Percentiles rank a stretch among this genome's conserved stretches.
phyloP scores from a whole-genome alignment of 345 rosid species.

The Eucalyptus cloeziana region DNA sequence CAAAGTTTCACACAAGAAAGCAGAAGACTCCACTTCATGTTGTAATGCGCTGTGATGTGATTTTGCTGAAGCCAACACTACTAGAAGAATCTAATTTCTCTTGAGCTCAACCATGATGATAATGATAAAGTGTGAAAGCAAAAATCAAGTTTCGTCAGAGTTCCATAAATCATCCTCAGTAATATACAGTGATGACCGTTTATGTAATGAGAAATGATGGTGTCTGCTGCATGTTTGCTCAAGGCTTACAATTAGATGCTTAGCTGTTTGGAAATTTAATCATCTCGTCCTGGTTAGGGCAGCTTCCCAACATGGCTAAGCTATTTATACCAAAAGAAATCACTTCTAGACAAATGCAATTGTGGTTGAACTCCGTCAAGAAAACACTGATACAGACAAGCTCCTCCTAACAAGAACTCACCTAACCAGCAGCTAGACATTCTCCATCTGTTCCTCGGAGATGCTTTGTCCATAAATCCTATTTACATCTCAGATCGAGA shows the following conservation, averaged over 20 bases:
- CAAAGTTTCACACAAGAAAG: not conserved
- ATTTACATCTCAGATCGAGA: not conserved
- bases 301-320: not conserved
- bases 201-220: not conserved
- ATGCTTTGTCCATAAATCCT: not conserved
- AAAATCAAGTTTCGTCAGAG: not conserved
- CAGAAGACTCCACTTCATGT: not conserved
- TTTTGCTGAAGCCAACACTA: not conserved
- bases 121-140: not conserved
- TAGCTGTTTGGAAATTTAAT: not conserved
- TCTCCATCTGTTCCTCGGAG: not conserved
- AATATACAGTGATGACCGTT: not conserved
- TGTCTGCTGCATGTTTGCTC: not conserved
- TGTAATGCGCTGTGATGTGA: not conserved
- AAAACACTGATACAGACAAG: not conserved
- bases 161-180: not conserved
- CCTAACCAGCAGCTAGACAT: not conserved
- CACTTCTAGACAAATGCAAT: not conserved
- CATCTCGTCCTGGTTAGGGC: not conserved
- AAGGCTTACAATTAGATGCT: not conserved
- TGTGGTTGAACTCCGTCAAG: not conserved
- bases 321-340: not conserved
- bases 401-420: not conserved
- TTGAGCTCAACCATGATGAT: not conserved
- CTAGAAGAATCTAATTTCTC: not conserved